Percentiles rank a stretch among this genome's conserved stretches.
Conservation (phyloP, 2,329 filamentous ascomycete species). For the Parasarocladium wereldwijsianum region DNA sequence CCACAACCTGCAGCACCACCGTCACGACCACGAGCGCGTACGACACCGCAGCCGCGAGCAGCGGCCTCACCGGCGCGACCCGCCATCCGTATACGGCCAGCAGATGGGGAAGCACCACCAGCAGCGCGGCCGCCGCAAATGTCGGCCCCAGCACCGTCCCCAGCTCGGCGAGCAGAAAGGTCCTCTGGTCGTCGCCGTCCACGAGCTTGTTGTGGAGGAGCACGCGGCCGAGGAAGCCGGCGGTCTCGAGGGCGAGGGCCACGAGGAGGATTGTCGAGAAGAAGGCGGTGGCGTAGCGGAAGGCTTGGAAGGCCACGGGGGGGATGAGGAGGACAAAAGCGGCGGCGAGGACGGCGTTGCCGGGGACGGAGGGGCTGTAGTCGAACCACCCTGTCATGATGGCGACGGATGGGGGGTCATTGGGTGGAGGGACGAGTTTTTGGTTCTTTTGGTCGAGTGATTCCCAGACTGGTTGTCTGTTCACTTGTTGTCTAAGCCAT, state of each 20-base stretch:
- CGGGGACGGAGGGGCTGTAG: constrained; percentile 21
- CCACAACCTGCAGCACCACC: constrained; percentile 22
- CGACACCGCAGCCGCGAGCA: constrained; percentile 19
- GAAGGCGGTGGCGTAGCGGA: constrained; percentile 22
- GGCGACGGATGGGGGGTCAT: too few relatives aligned
- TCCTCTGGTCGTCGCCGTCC: constrained; percentile 8
- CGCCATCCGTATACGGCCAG: constrained; percentile 30
- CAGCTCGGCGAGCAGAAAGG: constrained; percentile 28
- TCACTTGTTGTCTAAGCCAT: too few relatives aligned
- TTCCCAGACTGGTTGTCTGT: too few relatives aligned
- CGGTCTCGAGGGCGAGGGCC: constrained; percentile 26
- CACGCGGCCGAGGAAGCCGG: constrained; percentile 31
- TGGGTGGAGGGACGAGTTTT: too few relatives aligned
- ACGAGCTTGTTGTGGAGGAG: constrained; percentile 22
- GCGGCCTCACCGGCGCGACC: constrained; percentile 20
- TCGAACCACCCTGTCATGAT: constrained; percentile 25
- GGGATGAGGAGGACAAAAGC: constrained; percentile 25
- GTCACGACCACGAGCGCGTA: constrained; percentile 19
- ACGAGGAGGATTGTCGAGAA: constrained; percentile 25
- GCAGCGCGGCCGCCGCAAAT: constrained; percentile 28
- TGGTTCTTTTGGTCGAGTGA: too few relatives aligned
- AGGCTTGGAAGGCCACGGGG: constrained; percentile 20
- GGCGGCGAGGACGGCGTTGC: constrained; percentile 24
- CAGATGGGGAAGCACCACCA: constrained; percentile 29
- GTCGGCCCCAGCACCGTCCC: constrained; percentile 32